phyloP scores from a whole-genome alignment of 805 yeast genomes.

The Pichia occidentalis region DNA sequence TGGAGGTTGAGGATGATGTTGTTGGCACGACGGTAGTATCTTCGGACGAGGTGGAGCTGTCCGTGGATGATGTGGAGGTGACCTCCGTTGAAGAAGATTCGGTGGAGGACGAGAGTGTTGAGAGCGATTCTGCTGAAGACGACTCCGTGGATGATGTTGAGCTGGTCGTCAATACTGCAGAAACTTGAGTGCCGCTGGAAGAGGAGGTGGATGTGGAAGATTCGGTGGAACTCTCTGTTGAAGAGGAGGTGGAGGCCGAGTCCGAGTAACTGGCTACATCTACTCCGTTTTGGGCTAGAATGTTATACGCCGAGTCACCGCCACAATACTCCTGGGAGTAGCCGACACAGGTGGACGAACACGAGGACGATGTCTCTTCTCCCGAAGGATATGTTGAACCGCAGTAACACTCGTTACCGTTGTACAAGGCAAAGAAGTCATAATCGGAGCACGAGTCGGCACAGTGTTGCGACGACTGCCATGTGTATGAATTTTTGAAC shows the following conservation, averaged over 20 bases:
- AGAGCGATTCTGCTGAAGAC: conserved; percentile 4
- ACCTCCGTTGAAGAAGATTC: conserved; percentile 9
- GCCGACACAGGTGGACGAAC: conserved; percentile 51
- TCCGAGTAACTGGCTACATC: conserved; percentile 16
- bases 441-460: conserved; percentile 32
- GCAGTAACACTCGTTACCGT: conserved; percentile 61
- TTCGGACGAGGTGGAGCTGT: too few species aligned
- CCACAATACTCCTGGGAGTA: conserved; percentile 61
- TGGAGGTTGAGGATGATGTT: conserved; percentile 7
- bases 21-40: conserved; percentile 1
- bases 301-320: conserved; percentile 37
- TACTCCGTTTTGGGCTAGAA: conserved; percentile 35
- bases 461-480: conserved; percentile 58
- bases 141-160: conserved; percentile 10
- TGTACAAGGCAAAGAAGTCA: conserved; percentile 44
- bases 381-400: conserved; percentile 40
- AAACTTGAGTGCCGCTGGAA: conserved; percentile 15
- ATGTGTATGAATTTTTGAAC: conserved; percentile 43
- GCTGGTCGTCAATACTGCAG: conserved; percentile 16
- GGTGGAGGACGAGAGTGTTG: conserved; percentile 13
- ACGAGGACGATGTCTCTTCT: conserved; percentile 27
- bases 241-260: conserved; percentile 30
- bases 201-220: conserved; percentile 5
- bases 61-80: conserved; percentile 5
- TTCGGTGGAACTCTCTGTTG: conserved; percentile 10